Conservation (phyloP, 176 grass and related monocot genomes). For the Dactylis glomerata region DNA sequence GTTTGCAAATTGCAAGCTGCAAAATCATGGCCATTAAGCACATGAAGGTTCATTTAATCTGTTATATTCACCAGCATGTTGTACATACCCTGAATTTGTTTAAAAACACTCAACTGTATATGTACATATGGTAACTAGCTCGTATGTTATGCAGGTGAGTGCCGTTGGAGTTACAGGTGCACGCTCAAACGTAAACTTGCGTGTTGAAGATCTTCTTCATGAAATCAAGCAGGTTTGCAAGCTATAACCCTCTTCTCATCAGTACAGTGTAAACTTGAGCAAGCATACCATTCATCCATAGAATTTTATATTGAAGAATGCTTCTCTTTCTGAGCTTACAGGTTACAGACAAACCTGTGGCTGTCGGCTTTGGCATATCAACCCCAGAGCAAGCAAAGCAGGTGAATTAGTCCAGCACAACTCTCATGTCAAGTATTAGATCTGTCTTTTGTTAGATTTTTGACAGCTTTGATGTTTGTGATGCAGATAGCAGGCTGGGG, state of each 20-base stretch:
- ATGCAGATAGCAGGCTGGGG: constrained; percentile 75
- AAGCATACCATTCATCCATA: not conserved
- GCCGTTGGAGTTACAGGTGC: constrained; percentile 86
- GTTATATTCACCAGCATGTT: not conserved
- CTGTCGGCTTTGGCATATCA: constrained; percentile 91
- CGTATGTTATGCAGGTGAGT: constrained; percentile 54
- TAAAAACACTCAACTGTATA: not conserved
- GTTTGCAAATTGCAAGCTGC: not conserved
- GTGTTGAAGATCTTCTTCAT: constrained; percentile 72
- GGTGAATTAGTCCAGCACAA: constrained; percentile 26
- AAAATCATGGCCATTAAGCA: not conserved
- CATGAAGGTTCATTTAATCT: not conserved
- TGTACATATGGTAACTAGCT: not conserved
- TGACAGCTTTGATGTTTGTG: not conserved
- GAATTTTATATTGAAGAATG: not conserved
- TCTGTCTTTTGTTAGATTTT: not conserved
- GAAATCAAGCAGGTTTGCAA: constrained; percentile 77
- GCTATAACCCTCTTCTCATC: not conserved
- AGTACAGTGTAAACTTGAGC: not conserved
- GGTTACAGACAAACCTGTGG: constrained; percentile 79
- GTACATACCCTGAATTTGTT: not conserved
- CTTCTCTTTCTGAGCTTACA: constrained; percentile 30
- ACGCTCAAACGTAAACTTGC: constrained; percentile 63
- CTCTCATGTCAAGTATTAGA: not conserved
- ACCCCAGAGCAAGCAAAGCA: constrained; percentile 88